Evolutionary conservation across 2,329 filamentous ascomycete genomes (phyloP), one percentile per base, ranked within the genome.

Genomic region (Phaeosphaeriaceae sp.): DNA sequence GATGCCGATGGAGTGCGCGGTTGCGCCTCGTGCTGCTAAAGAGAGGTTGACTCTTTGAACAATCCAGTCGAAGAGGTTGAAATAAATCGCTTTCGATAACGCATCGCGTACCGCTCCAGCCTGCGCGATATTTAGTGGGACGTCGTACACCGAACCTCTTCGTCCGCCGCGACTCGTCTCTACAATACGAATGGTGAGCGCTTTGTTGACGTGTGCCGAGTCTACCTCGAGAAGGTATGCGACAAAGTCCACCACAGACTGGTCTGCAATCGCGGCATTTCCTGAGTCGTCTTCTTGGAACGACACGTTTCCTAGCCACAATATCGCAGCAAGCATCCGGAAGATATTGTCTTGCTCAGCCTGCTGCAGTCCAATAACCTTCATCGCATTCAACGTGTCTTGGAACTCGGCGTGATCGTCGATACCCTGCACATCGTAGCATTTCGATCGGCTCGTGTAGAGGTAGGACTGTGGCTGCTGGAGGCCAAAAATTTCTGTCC

Each of bases 11-110:
- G 91, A 91, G 76, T 97, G 95, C 44, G 87, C 82, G 3, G 93
- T 86, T 0, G 87, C 81, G 49, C 91, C 90, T 62, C 89, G 87
- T 20, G 94, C 91, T 76, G 91, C 89, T 59, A 98, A 81, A 4
- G 94, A 97, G 65, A 89, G 86, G 79, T 98, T 98, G 67, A 98
- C 89, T 66, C 95, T 90, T 70, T 90, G 87, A 20, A 98, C 93
- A 65, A 99, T 98, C 95, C 95, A 99, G 79, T 99, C 94, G 70
- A 99, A 99, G 54, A 99, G 86, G 75, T 97, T 97, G 83, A 91
- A 91, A 80, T 99, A 99, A 57, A 99, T 93, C n/a, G 89, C 93
- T 83, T 95, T 98, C 60, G 94, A 88, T 51, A 99, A 82, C 11
- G 93, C 95, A 80, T 99, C 95, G 66, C 93, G 88, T 7, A 96